Base-by-base conservation (phyloP, 768 basidiomycete species). In the Macrolepiota albuminosa region DNA sequence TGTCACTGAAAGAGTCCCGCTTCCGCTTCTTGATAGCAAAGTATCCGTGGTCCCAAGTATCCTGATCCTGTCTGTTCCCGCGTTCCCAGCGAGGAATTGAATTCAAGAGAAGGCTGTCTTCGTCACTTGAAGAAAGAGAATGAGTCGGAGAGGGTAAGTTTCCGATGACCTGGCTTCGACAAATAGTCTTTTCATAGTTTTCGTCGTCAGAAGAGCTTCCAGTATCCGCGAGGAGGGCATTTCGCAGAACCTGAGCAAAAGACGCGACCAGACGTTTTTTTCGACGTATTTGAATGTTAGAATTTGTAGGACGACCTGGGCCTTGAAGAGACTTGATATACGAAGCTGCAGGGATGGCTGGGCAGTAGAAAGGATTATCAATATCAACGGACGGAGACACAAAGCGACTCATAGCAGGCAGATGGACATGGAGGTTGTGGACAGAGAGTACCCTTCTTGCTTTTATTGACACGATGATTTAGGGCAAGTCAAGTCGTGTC, bases 341-440 rank as follows among this genome's bases (percentile, higher is more conserved):
- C 33, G 73, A 67, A 52, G 74, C 69, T 11, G 82, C 79, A 56
- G 81, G 71, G 10, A 84, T 59, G 26, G 74, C 65, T 14, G 84
- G 83, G 61, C 84, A 86, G 69, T 85, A 86, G 46, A 81, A 73
- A 6, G 85, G 84, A 59, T 86, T 86, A 31, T 80, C 71, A n/a
- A 75, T 67, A 70, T 85, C 83, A 31, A 81, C 67, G 18, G 75
- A 58, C 43, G 81, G 81, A 59, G 60, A 47, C 42, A n/a, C 47
- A 60, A 60, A 54, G 54, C 29, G 37, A 10, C 49, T 60, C 49
- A 58, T 58, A 36, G 42, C 42, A 50, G 39, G 31, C 49, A 58
- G 48, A 49, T 40, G 34, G n/a, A 40, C 39, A 57, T 57, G 39
- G 48, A 57, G 21, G 36, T 49, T 31, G 40, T 21, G n/a, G 31